A percentile compares a stretch with the other conserved stretches of the same genome.
Conservation (phyloP, 331 rosid genomes). For the Rhamnella rubrinervis region DNA sequence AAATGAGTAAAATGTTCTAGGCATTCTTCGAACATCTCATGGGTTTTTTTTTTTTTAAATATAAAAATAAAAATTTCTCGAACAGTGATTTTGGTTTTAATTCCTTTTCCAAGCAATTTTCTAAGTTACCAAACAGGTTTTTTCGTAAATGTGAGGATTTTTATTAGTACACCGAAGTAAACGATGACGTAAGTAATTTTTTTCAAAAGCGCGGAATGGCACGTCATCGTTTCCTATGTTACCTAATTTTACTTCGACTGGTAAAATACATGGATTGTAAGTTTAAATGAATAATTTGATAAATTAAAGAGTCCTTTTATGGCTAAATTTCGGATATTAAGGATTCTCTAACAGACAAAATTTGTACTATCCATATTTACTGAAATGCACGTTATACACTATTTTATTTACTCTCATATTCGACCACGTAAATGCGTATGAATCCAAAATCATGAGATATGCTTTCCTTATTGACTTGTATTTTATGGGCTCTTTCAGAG, state of each 20-base stretch:
- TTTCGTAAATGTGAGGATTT: background rate
- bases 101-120: conserved; percentile 16
- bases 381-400: background rate
- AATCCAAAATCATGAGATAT: conserved; percentile 18
- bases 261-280: conserved; percentile 1
- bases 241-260: conserved; percentile 8
- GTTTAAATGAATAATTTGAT: background rate
- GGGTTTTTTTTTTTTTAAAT: no score
- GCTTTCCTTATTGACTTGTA: conserved; percentile 18
- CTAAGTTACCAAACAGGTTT: conserved; percentile 17
- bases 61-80: no score
- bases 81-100: background rate
- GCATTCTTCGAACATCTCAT: no score
- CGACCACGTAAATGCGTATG: background rate
- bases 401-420: no score
- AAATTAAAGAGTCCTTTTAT: conserved; percentile 10
- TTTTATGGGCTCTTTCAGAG: background rate
- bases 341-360: background rate
- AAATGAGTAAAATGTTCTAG: no score
- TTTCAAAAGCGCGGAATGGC: background rate
- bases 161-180: background rate
- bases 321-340: conserved; percentile 14
- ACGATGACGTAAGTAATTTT: conserved; percentile 2
- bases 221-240: conserved; percentile 3
- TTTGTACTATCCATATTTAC: background rate